Evolutionary conservation across 768 basidiomycete species (phyloP), one percentile per base, ranked within the genome.

Genomic region (Crucibulum laeve): DNA sequence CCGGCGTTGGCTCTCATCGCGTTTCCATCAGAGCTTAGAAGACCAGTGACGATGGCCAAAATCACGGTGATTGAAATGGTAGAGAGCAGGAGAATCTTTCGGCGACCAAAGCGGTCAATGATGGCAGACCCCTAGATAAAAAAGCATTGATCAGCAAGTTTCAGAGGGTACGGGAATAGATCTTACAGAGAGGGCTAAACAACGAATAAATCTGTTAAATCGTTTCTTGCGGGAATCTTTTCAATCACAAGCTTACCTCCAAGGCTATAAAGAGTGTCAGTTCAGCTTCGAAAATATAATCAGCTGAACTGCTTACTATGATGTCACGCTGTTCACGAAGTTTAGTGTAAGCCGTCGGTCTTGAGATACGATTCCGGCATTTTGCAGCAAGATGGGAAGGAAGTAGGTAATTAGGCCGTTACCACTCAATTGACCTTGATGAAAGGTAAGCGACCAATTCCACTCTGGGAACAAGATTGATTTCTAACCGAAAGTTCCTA

Each of bases 311-410:
- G 57, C 66, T 51, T 44, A 67, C 68, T 71, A 73, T 10, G 73
- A 75, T 14, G 75, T 77, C 22, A 76, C 62, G 38, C 68, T 69
- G 54, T 78, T 78, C 34, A 76, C 70, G 47, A 78, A 76, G 53
- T 75, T 76, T 28, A 76, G 53, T 1, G 68, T 71, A 14, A 74
- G 61, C 51, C 63, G 50, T 51, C 61, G 68, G 47, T 63, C 53
- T 43, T 71, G 67, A 22, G 58, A 60, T 2, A 63, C 63, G 52
- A 76, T 75, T 1, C 74, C 66, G n/a, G 71, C 74, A 43, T 74
- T 71, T 50, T 67, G 62, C 48, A 74, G 54, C 42, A 73, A 54
- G 41, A 73, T 64, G 25, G 68, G 67, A n/a, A 70, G 60, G 64
- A 70, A 76, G 48, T 74, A 74, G 4, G 73, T 75, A 44, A 74